phyloP scores from a whole-genome alignment of 371 early-diverging fungal species.

The Apophysomyces ossiformis region DNA sequence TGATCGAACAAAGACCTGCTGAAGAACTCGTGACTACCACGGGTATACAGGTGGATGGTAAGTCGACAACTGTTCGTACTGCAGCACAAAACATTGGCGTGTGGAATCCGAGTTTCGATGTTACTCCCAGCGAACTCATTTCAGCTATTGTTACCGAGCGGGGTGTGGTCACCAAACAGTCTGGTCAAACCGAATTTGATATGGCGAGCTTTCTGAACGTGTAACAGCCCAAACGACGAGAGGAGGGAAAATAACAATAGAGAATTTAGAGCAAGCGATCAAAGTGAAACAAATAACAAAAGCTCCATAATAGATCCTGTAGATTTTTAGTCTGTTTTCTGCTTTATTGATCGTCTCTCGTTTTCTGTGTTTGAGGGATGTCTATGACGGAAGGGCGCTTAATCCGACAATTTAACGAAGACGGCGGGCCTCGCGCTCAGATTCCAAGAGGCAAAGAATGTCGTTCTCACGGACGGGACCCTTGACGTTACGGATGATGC shows the following conservation, averaged over 20 bases:
- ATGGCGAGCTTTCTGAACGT: conserved; percentile 51
- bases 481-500: conserved; percentile 99
- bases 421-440: conserved; percentile 99
- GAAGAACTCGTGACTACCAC: conserved; percentile 78
- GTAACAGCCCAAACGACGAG: not conserved
- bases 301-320: not conserved
- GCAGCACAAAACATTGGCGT: conserved; percentile 85
- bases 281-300: no score
- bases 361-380: not conserved
- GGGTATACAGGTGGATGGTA: conserved; percentile 60
- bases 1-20: conserved; percentile 85
- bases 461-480: conserved; percentile 98
- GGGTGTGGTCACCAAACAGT: conserved; percentile 78
- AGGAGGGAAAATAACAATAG: not conserved
- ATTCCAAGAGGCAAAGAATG: conserved; percentile 96
- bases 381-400: not conserved
- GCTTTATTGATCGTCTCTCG: not conserved
- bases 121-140: conserved; percentile 88
- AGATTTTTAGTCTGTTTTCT: not conserved
- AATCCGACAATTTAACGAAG: conserved; percentile 78
- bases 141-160: conserved; percentile 93
- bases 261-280: no score
- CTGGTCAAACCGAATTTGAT: conserved; percentile 61
- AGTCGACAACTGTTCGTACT: conserved; percentile 69
- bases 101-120: conserved; percentile 98